Conservation (phyloP, 345 rosid species). For the Cochlearia excelsa region DNA sequence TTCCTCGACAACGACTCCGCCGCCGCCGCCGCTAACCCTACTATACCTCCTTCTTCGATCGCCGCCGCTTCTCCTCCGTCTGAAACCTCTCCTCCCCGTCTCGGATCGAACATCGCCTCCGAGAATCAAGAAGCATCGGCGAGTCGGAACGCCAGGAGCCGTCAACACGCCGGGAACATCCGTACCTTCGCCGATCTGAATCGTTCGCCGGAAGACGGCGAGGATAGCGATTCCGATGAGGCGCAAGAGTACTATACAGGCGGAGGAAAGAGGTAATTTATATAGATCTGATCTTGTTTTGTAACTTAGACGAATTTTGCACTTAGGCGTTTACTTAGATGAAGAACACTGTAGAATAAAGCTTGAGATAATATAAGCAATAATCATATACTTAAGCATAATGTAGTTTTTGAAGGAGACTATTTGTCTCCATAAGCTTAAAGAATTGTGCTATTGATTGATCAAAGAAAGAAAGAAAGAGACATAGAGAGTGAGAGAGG, state of each 20-base stretch:
- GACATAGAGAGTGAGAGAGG: no score
- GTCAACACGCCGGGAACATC: slow-evolving; percentile 51
- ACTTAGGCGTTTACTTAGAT: not conserved
- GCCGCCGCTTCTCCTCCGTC: slow-evolving; percentile 47
- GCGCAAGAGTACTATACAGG: slow-evolving; percentile 77
- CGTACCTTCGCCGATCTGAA: slow-evolving; percentile 89
- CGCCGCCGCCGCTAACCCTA: slow-evolving; percentile 27
- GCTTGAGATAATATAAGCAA: not conserved
- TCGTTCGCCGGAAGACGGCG: slow-evolving; percentile 39
- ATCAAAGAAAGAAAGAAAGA: not conserved
- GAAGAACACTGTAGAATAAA: not conserved
- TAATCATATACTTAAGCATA: not conserved
- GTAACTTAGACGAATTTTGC: not conserved
- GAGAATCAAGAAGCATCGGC: slow-evolving; percentile 33
- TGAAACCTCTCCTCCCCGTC: slow-evolving; percentile 49
- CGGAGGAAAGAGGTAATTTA: slow-evolving; percentile 73
- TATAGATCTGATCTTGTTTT: slow-evolving; percentile 13
- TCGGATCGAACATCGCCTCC: slow-evolving; percentile 49
- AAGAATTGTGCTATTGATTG: not conserved
- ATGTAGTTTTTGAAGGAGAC: not conserved
- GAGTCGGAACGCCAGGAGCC: slow-evolving; percentile 36
- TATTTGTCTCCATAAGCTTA: not conserved
- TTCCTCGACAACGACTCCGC: slow-evolving; percentile 60
- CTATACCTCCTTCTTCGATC: slow-evolving; percentile 27
- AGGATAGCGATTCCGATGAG: slow-evolving; percentile 60